phyloP scores from a whole-genome alignment of 306 rosid genomes.

The Prunus kanzakura region DNA sequence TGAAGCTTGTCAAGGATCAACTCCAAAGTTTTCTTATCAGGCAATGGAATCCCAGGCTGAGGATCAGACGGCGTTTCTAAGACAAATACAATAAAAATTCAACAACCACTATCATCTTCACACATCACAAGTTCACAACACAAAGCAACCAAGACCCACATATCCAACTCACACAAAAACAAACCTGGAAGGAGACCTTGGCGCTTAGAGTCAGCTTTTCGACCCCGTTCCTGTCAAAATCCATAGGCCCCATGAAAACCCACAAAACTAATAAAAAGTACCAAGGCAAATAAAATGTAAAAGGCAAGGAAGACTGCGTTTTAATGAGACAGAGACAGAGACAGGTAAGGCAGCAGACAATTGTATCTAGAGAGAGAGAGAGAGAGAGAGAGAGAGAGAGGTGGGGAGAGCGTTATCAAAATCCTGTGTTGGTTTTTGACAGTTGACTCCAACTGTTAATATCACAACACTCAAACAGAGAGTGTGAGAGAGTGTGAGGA shows the following conservation, averaged over 20 bases:
- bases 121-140: not conserved
- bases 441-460: constrained; percentile 69
- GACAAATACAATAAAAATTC: constrained; percentile 18
- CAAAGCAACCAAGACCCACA: constrained; percentile 5
- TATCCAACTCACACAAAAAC: constrained; percentile 17
- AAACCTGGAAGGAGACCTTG: constrained; percentile 78
- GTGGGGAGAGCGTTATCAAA: constrained; percentile 65
- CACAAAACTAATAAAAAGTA: constrained; percentile 33
- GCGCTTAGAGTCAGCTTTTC: constrained; percentile 73
- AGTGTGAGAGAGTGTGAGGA: constrained; percentile 17
- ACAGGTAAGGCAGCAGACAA: constrained; percentile 60
- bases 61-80: constrained; percentile 69
- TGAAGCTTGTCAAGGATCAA: constrained; percentile 95
- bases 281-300: constrained; percentile 22
- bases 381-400: constrained; percentile 40
- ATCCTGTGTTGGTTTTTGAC: constrained; percentile 60
- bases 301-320: constrained; percentile 28
- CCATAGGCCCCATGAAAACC: constrained; percentile 38
- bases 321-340: constrained; percentile 56
- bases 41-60: constrained; percentile 56
- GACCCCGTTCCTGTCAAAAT: constrained; percentile 71
- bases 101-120: constrained; percentile 18
- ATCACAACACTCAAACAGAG: constrained; percentile 34
- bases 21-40: constrained; percentile 83
- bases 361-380: constrained; percentile 22